A percentile compares a stretch with the other conserved stretches of the same genome.
Evolutionary conservation across 495 filamentous ascomycete genomes (phyloP).

Genomic region (Talaromyces thailandensis): DNA sequence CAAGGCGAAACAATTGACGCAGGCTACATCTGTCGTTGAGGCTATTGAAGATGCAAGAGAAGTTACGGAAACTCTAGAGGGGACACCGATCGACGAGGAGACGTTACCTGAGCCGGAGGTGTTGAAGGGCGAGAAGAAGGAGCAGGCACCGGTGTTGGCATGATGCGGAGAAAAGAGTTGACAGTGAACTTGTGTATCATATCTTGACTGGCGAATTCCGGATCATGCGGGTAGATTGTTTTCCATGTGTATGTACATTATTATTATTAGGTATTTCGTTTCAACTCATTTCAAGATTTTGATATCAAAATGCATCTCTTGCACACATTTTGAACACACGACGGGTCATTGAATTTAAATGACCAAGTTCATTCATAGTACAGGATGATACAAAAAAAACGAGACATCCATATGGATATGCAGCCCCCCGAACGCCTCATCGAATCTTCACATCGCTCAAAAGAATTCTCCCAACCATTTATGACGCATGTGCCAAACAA

Average conservation of each 20-base stretch:
- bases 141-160: slow-evolving; percentile 1
- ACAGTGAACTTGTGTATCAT: slow-evolving; percentile 4
- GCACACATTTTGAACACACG: not conserved
- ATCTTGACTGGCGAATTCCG: not conserved
- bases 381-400: not conserved
- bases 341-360: not conserved
- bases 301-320: not conserved
- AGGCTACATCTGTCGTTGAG: slow-evolving; percentile 12
- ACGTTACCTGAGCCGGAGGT: not conserved
- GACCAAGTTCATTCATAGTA: not conserved
- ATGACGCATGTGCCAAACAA: not conserved
- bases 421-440: not conserved
- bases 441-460: not conserved
- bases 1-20: slow-evolving; percentile 28
- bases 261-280: not conserved
- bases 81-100: not conserved
- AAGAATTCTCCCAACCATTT: not conserved
- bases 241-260: slow-evolving; percentile 1
- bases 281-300: not conserved
- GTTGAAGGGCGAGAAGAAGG: not conserved
- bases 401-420: not conserved
- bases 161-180: not conserved
- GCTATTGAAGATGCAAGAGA: not conserved
- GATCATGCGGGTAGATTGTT: not conserved
- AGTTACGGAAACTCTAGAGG: not conserved